Evolutionary conservation across 495 filamentous ascomycete genomes (phyloP).

Genomic region (Cercophora scortea): DNA sequence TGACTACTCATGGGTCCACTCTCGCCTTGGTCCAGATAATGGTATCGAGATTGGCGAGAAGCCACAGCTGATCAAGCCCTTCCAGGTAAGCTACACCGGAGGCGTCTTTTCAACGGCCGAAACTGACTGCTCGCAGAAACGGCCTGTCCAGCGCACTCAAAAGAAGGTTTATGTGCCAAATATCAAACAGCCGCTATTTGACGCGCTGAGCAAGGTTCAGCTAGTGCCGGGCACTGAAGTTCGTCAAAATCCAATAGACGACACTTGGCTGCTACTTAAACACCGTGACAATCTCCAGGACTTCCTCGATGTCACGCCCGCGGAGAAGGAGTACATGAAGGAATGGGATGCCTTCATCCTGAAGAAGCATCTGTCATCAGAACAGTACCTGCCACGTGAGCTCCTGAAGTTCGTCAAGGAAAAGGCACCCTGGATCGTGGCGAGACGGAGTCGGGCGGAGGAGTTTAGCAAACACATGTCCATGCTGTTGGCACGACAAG

Average conservation of each 20-base stretch:
- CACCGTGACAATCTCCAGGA: slow-evolving; percentile 44
- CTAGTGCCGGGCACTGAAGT: slow-evolving; percentile 39
- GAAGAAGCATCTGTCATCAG: slow-evolving; percentile 35
- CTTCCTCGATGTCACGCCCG: slow-evolving; percentile 38
- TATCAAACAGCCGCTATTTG: slow-evolving; percentile 41
- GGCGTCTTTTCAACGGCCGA: not conserved
- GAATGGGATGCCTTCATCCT: slow-evolving; percentile 45
- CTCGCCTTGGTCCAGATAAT: slow-evolving; percentile 31
- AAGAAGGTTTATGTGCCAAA: slow-evolving; percentile 35
- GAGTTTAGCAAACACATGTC: slow-evolving; percentile 41
- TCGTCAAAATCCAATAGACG: slow-evolving; percentile 33
- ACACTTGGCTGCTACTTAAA: slow-evolving; percentile 44
- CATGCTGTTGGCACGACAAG: slow-evolving; percentile 33
- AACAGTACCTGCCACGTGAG: slow-evolving; percentile 35
- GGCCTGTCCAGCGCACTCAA: not conserved
- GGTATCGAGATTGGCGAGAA: slow-evolving; percentile 15
- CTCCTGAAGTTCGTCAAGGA: slow-evolving; percentile 35
- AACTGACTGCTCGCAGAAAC: slow-evolving; percentile 7
- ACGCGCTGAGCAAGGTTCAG: slow-evolving; percentile 39
- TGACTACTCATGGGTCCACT: slow-evolving; percentile 33
- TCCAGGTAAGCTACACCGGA: not conserved
- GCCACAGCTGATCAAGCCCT: not conserved
- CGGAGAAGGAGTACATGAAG: slow-evolving; percentile 45
- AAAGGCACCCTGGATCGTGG: slow-evolving; percentile 37
- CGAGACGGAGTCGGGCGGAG: slow-evolving; percentile 24